Evolutionary conservation across 2,329 filamentous ascomycete genomes (phyloP).

Genomic region (Aspergillus arachidicola): DNA sequence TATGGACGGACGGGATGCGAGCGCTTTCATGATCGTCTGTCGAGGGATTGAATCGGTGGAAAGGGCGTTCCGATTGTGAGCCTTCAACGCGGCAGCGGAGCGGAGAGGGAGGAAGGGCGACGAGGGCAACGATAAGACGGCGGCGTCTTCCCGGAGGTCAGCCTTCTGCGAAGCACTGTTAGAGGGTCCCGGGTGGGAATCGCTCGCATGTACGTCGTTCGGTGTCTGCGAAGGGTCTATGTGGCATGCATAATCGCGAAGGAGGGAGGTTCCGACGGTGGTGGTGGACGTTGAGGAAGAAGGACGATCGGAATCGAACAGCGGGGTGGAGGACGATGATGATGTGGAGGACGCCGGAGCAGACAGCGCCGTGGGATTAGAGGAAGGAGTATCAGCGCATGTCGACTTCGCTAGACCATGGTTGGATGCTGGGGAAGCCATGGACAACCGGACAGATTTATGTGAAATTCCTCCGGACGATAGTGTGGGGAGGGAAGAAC

Average conservation of each 20-base stretch:
- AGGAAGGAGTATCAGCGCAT: constrained; percentile 13
- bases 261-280: constrained; percentile 29
- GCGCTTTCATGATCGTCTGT: constrained; percentile 80
- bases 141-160: constrained; percentile 29
- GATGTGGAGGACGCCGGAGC: constrained; percentile 16
- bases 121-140: constrained; percentile 28
- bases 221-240: constrained; percentile 46
- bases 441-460: constrained; percentile 9
- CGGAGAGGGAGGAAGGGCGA: constrained; percentile 39
- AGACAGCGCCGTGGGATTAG: not conserved
- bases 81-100: constrained; percentile 35
- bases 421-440: constrained; percentile 22
- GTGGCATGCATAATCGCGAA: constrained; percentile 47
- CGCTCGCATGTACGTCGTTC: constrained; percentile 33
- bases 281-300: constrained; percentile 21
- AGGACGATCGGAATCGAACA: constrained; percentile 19
- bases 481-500: not conserved
- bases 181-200: constrained; percentile 22
- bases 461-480: not conserved
- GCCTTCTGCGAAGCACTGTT: constrained; percentile 22
- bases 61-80: constrained; percentile 52
- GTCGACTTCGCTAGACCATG: constrained; percentile 21
- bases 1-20: constrained; percentile 64
- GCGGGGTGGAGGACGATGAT: constrained; percentile 24
- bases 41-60: constrained; percentile 71